Base-by-base conservation (phyloP, 495 filamentous ascomycete genomes). In the Clavariopsis aquatica region DNA sequence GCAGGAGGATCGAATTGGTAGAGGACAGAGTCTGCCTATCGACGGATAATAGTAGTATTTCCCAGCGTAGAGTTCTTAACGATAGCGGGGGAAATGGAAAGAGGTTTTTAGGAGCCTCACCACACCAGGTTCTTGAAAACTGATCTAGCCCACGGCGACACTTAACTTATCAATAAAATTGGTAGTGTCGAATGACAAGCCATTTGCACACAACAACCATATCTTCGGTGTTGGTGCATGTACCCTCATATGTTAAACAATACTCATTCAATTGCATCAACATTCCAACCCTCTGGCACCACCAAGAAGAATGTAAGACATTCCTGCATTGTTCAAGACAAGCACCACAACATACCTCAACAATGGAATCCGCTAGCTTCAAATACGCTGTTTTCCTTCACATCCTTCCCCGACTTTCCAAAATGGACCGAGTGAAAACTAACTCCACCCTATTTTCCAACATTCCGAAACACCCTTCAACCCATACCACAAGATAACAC, bases 281-380 rank as follows among this genome's bases (percentile, higher is more conserved):
- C n/a, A n/a, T n/a, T 36, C 31, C 31, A 36, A 13, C 6, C 31
- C 6, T n/a, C 4, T 43, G 12, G 38, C n/a, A 15, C n/a, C 38
- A 7, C 9, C 47, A 49, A 24, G 26, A n/a, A 49, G 26, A 27
- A 49, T 13, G 7, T 15, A 49, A 49, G 20, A 49, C 47, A 49
- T 34, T 34, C 12, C 31, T 12, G 31, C 31, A 34, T 49, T 49
- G 47, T 49, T 49, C 19, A 49, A 49, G 47, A 49, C 47, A 49
- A 6, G 5, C n/a, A 49, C 47, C 20, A 24, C 6, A 10, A 49
- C 46, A 52, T 22, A n/a, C n/a, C n/a, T n/a, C n/a, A n/a, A n/a
- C n/a, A n/a, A n/a, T n/a, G n/a, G n/a, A 51, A 51, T 8, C n/a
- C 3, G 6, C n/a, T 23, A 38, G 47, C 41, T 47, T 61, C 28